A percentile compares a stretch with the other conserved stretches of the same genome.
Conservation (phyloP, 768 basidiomycete genomes). For the Agaricus sinodeliciosus region DNA sequence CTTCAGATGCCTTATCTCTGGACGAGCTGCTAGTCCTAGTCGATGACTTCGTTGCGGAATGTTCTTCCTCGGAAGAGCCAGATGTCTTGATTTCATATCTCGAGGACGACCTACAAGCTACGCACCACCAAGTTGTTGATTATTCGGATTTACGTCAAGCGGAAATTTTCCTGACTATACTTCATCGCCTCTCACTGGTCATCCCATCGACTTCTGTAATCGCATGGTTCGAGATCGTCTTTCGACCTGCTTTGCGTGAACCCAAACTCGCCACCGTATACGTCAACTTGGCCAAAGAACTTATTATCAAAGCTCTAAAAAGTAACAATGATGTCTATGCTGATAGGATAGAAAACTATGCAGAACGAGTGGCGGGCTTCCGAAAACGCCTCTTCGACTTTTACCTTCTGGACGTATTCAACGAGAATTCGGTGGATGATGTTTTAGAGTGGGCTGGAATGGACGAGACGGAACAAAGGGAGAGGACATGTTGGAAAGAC, state of each 20-base stretch:
- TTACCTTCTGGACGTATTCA: slow-evolving; percentile 71
- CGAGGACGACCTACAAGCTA: slow-evolving; percentile 61
- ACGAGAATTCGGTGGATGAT: slow-evolving; percentile 69
- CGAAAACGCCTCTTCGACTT: slow-evolving; percentile 64
- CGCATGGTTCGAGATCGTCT: slow-evolving; percentile 77
- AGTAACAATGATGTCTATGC: slow-evolving; percentile 26
- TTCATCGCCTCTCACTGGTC: slow-evolving; percentile 56
- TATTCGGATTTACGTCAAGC: slow-evolving; percentile 55
- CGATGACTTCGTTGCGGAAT: slow-evolving; percentile 51
- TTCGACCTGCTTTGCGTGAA: slow-evolving; percentile 73
- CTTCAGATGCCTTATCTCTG: slow-evolving; percentile 43
- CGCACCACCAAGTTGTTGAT: slow-evolving; percentile 59
- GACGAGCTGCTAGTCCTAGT: slow-evolving; percentile 41
- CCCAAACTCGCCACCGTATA: slow-evolving; percentile 55
- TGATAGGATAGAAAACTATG: slow-evolving; percentile 24
- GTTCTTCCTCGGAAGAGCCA: slow-evolving; percentile 38
- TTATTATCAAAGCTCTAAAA: slow-evolving; percentile 58
- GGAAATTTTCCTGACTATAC: slow-evolving; percentile 60
- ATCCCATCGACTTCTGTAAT: slow-evolving; percentile 62
- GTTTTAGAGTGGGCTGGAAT: slow-evolving; percentile 69
- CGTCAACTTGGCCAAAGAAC: slow-evolving; percentile 62
- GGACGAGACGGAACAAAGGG: slow-evolving; percentile 53
- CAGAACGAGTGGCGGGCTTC: slow-evolving; percentile 54
- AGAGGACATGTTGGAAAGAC: slow-evolving; percentile 61
- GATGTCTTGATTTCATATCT: slow-evolving; percentile 39